Base-by-base conservation (phyloP, 2,329 filamentous ascomycete genomes). In the Lachnellula willkommii region DNA sequence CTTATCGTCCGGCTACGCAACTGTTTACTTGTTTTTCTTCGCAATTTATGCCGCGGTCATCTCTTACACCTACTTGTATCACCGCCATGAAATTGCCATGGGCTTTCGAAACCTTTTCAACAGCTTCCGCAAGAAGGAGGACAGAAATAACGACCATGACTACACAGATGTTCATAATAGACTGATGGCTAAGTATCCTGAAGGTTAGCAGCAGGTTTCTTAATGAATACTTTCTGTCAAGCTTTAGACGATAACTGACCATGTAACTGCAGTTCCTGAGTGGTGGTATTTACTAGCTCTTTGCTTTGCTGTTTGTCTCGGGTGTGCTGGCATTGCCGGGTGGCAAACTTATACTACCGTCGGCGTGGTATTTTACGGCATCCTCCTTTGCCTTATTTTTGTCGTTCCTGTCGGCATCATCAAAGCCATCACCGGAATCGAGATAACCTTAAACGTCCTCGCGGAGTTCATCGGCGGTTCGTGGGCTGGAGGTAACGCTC, bases 381-480 rank as follows among this genome's bases (percentile, higher is more conserved):
- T 69, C 24, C 40, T 61, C 20, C 63, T 72, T 2, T 68, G 67
- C 6, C 45, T 68, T 5, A 42, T 70, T 17, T 70, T 70, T 58
- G 59, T 64, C 14, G 59, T 73, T 9, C 71, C 71, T 3, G 62
- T 67, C 17, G 71, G 71, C 32, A 71, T 73, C 55, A 69, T 72
- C 40, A 67, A 67, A 60, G 77, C 75, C 17, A 75, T 78, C 40
- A 77, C 77, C 40, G 77, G 77, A 62, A 71, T 74, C 53, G 73
- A 76, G 61, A 74, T 74, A 39, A 79, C 78, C 52, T 63, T 89
- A 37, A 90, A 90, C 62, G 84, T 90, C 26, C 71, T 89, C 56
- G 87, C 85, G 14, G 85, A 89, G 67, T 87, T 86, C 63, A 80
- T 90, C 60, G 80, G 86, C 57, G 87, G 87, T 8, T 89, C 89